Evolutionary conservation across 306 rosid species (phyloP).

Genomic region (Lablab purpureus): DNA sequence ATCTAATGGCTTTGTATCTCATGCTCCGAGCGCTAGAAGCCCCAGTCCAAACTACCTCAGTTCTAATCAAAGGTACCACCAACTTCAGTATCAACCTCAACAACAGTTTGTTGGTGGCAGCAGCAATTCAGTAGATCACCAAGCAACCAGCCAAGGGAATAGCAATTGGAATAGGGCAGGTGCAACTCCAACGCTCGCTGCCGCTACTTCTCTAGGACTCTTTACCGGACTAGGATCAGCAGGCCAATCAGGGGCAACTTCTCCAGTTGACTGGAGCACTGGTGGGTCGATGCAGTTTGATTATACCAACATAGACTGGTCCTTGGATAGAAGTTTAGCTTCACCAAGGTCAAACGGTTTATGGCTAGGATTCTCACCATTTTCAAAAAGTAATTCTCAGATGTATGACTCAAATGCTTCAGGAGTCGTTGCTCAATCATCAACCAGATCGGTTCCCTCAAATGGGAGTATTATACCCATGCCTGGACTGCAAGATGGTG

Average conservation of each 20-base stretch:
- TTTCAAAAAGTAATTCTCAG: slow-evolving; percentile 57
- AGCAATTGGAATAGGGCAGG: slow-evolving; percentile 68
- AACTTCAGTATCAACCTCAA: slow-evolving; percentile 74
- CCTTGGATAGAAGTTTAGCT: slow-evolving; percentile 71
- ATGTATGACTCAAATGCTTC: slow-evolving; percentile 70
- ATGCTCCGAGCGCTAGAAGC: slow-evolving; percentile 64
- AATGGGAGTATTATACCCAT: slow-evolving; percentile 65
- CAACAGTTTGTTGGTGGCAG: slow-evolving; percentile 65
- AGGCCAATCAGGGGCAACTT: slow-evolving; percentile 77
- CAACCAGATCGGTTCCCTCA: slow-evolving; percentile 62
- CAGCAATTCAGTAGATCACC: slow-evolving; percentile 65
- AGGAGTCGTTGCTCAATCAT: slow-evolving; percentile 62
- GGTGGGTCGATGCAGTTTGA: slow-evolving; percentile 75
- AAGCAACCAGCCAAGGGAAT: slow-evolving; percentile 66
- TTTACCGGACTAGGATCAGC: slow-evolving; percentile 86
- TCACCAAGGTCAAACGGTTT: slow-evolving; percentile 68
- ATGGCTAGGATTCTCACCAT: slow-evolving; percentile 75
- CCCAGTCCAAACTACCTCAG: slow-evolving; percentile 64
- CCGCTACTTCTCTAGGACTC: slow-evolving; percentile 94
- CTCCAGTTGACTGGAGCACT: slow-evolving; percentile 90
- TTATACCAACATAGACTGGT: slow-evolving; percentile 91
- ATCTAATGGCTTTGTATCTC: slow-evolving; percentile 69
- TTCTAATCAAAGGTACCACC: slow-evolving; percentile 82
- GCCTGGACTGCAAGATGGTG: slow-evolving; percentile 77
- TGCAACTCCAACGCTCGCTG: slow-evolving; percentile 73